phyloP scores from a whole-genome alignment of 164 flowering plant genomes.

The Cinnamomum chago region DNA sequence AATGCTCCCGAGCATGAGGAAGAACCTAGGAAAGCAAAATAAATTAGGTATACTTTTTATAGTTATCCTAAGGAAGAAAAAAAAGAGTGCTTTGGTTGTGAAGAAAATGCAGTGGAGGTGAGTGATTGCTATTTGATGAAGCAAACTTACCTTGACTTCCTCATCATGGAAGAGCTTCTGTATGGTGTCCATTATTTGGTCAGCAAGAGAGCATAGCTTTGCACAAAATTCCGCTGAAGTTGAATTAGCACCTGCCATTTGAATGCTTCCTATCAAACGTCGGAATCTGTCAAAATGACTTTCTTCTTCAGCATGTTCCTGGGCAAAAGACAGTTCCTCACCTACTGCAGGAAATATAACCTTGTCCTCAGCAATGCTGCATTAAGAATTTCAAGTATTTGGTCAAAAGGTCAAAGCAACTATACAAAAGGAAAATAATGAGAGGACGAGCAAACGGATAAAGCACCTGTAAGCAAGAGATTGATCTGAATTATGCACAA shows the following conservation, averaged over 20 bases:
- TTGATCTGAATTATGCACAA: too few relatives aligned
- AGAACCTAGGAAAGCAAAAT: conserved; percentile 51
- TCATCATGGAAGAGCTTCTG: conserved; percentile 76
- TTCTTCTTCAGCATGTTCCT: conserved; percentile 93
- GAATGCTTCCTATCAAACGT: conserved; percentile 76
- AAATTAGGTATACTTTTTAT: conserved; percentile 4
- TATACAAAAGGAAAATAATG: too few relatives aligned
- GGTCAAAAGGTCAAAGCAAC: too few relatives aligned
- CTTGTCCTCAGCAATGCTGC: conserved; percentile 96
- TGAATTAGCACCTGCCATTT: conserved; percentile 62
- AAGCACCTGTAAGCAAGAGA: too few relatives aligned
- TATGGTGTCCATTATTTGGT: conserved; percentile 74
- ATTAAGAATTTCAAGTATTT: conserved; percentile 19
- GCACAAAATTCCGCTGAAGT: conserved; percentile 67
- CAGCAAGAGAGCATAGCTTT: conserved; percentile 75
- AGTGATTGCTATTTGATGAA: background rate
- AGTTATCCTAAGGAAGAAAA: background rate
- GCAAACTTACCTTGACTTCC: conserved; percentile 68
- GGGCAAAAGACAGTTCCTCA: conserved; percentile 70
- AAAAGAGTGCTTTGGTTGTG: too few relatives aligned
- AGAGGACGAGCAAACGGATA: too few relatives aligned
- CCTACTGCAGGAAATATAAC: conserved; percentile 95
- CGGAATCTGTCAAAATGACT: conserved; percentile 73
- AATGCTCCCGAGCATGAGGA: conserved; percentile 83
- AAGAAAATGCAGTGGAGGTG: background rate